Percentiles rank a stretch among this genome's conserved stretches.
Evolutionary conservation across 1,284 basidiomycete species (phyloP).

Genomic region (Moesziomyces parantarcticus): DNA sequence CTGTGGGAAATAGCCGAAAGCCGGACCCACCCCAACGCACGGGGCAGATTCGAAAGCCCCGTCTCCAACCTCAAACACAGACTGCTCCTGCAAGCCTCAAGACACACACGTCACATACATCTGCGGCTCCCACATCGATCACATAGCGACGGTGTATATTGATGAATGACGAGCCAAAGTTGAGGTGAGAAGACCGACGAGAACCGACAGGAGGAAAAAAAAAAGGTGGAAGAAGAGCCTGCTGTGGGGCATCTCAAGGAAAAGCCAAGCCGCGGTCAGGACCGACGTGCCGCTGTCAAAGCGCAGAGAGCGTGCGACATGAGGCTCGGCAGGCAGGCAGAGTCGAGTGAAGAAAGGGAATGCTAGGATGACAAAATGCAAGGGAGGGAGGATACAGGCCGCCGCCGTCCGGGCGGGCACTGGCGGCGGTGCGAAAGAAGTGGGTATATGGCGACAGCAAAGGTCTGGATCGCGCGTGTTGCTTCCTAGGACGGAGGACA

Average conservation of each 20-base stretch:
- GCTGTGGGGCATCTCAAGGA: neutral
- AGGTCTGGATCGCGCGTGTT: too few species aligned
- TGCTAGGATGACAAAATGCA: constrained; percentile 7
- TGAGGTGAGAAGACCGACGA: neutral
- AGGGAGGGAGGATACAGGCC: neutral
- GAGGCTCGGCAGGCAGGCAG: neutral
- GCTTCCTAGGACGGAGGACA: neutral
- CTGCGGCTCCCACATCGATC: neutral
- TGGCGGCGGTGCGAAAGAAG: neutral
- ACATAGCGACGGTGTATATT: constrained; percentile 24
- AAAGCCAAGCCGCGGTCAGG: neutral
- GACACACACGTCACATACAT: neutral
- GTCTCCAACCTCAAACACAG: too few species aligned
- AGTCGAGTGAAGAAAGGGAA: neutral
- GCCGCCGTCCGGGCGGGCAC: too few species aligned
- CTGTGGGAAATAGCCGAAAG: too few species aligned
- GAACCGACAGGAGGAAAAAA: neutral
- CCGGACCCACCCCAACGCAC: too few species aligned
- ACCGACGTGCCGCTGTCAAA: neutral
- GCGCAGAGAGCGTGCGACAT: neutral
- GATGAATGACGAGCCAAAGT: constrained; percentile 1
- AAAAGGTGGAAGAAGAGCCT: neutral
- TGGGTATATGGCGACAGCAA: constrained; percentile 1
- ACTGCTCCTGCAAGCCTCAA: too few species aligned
- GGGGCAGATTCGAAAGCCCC: too few species aligned